phyloP scores from a whole-genome alignment of 2,329 filamentous ascomycete species.

The Exserohilum turcica region DNA sequence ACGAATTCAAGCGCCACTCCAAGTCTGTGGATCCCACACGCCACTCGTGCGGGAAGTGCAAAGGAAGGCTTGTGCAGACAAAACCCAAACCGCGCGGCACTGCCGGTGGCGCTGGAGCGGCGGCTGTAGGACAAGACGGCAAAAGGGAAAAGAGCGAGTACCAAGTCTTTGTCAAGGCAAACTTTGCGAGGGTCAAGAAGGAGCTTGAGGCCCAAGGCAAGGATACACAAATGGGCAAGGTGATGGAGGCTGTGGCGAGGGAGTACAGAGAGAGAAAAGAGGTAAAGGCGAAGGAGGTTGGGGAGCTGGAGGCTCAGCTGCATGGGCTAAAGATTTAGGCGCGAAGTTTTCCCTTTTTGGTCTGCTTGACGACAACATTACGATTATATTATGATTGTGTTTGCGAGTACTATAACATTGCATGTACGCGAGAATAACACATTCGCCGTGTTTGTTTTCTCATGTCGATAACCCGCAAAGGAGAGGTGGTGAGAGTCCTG shows the following conservation, averaged over 20 bases:
- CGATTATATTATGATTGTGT: not conserved
- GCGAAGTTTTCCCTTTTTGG: not conserved
- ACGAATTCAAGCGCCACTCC: constrained; percentile 81
- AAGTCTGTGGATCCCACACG: constrained; percentile 77
- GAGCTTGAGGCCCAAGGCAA: constrained; percentile 57
- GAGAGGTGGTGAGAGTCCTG: too few relatives aligned
- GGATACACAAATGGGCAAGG: constrained; percentile 59
- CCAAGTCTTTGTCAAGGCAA: constrained; percentile 66
- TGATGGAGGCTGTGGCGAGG: constrained; percentile 70
- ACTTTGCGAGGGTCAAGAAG: constrained; percentile 61
- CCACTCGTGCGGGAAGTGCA: constrained; percentile 80
- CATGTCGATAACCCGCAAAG: too few relatives aligned
- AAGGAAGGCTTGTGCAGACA: constrained; percentile 70
- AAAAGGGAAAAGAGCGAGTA: constrained; percentile 54
- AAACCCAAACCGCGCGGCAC: constrained; percentile 71
- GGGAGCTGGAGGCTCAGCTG: constrained; percentile 26
- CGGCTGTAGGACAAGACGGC: constrained; percentile 13
- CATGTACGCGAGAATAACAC: too few relatives aligned
- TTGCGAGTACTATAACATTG: too few relatives aligned
- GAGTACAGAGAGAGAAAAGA: constrained; percentile 62
- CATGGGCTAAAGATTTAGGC: constrained; percentile 31
- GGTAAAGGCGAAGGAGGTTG: constrained; percentile 9
- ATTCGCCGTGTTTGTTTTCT: too few relatives aligned
- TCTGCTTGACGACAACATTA: not conserved
- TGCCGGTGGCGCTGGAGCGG: not conserved